Evolutionary conservation across 176 grass and related monocot genomes (phyloP).

Genomic region (Musa itinerans): DNA sequence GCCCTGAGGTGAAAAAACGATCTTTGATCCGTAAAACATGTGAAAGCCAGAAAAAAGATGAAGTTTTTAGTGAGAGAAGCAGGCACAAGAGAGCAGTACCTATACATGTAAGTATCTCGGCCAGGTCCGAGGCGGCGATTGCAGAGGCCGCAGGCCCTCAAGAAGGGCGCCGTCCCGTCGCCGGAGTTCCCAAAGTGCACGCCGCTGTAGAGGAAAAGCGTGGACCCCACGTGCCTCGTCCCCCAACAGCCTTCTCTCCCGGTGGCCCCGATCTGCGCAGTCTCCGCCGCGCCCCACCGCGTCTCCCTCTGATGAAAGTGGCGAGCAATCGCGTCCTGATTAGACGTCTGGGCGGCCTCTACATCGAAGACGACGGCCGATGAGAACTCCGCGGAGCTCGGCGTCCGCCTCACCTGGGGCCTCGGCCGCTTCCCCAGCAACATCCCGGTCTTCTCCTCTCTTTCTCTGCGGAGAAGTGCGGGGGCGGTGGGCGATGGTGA

Average conservation of each 20-base stretch:
- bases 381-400: conserved; percentile 37
- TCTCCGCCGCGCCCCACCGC: conserved; percentile 26
- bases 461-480: background rate
- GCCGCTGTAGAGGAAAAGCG: background rate
- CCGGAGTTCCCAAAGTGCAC: conserved; percentile 29
- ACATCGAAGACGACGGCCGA: conserved; percentile 18
- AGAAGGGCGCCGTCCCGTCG: conserved; percentile 62
- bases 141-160: conserved; percentile 83
- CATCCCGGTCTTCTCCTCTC: conserved; percentile 6
- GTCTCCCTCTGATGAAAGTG: background rate
- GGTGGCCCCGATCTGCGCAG: background rate
- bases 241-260: conserved; percentile 33
- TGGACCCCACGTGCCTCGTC: conserved; percentile 28
- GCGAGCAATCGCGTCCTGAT: background rate
- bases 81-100: conserved; percentile 27
- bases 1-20: background rate
- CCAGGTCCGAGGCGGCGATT: conserved; percentile 70
- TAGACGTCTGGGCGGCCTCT: conserved; percentile 13
- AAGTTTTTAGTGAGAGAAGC: background rate
- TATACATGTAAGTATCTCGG: conserved; percentile 91
- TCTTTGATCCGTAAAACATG: background rate
- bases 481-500: background rate
- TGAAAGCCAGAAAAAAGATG: background rate
- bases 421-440: conserved; percentile 63
- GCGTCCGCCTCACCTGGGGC: conserved; percentile 34